Evolutionary conservation across 345 rosid species (phyloP), one percentile per base, ranked within the genome.

Genomic region (Populus simonii): DNA sequence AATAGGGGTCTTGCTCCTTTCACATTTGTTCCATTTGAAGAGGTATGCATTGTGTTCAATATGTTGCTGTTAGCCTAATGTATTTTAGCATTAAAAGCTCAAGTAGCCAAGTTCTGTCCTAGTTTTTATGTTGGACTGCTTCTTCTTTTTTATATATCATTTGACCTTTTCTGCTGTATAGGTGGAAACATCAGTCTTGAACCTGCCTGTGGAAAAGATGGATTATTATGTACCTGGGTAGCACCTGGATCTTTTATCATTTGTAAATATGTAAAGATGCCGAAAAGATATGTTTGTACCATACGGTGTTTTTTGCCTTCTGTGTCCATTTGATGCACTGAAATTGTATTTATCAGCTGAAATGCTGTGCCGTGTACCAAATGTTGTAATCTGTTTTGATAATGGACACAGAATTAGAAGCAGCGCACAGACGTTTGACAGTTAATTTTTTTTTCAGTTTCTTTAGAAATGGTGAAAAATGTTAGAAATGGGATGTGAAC

Each of bases 181-280:
- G 99, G 98, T 87, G 73, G 99, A 93, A 22, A 87, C 86, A 75
- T 90, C 96, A 10, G 94, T 91, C 61, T 78, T 93, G 79, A 95
- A 95, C 84, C 91, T 95, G 41, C 97, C 97, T 0, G 96, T 94
- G 68, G 99, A 95, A 47, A 92, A 95, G 87, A 95, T 95, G 99
- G 98, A 95, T 84, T 93, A 87, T 84, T 93, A 84, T 70, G 92
- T 91, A 27, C 88, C 99, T 36, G 98, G 98, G 47, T 95, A 45
- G 78, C 10, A 41, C 8, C 62, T 31, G 69, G 62, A 13, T 39
- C 25, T n/a, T n/a, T 4, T 51, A 8, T 68, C 8, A 43, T 57
- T 68, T 79, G 74, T 57, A 29, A 16, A 73, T 68, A 68, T 39
- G 36, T 63, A 39, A 29, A 3, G 51, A 6, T 49, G 7, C 53